Evolutionary conservation across 2,329 filamentous ascomycete genomes (phyloP).

Genomic region (Aspergillus ibericus): DNA sequence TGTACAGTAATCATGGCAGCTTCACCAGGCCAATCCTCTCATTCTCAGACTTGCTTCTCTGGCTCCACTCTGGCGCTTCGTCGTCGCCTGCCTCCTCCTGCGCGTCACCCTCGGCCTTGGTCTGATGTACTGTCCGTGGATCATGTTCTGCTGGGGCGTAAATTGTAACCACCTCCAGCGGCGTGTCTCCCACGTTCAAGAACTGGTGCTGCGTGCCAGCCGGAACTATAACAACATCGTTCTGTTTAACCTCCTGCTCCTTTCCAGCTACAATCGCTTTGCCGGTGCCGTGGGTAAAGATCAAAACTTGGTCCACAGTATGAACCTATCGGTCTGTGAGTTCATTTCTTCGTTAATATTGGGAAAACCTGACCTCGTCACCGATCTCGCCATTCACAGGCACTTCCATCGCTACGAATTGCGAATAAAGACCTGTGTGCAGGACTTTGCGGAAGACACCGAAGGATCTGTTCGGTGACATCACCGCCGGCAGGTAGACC

Average conservation of each 20-base stretch:
- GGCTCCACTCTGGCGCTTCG: constrained; percentile 61
- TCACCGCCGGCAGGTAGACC: constrained; percentile 60
- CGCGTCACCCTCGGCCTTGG: constrained; percentile 63
- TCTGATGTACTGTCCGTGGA: constrained; percentile 60
- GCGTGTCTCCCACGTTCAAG: constrained; percentile 60
- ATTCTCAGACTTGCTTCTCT: constrained; percentile 58
- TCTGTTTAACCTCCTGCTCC: constrained; percentile 57
- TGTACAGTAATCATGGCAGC: constrained; percentile 1
- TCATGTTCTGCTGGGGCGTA: constrained; percentile 65
- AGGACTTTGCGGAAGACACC: constrained; percentile 63
- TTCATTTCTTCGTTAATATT: no score
- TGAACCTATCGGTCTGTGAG: constrained; percentile 40
- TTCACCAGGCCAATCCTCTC: constrained; percentile 58
- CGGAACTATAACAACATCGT: constrained; percentile 62
- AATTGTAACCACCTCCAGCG: constrained; percentile 62
- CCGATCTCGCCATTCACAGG: constrained; percentile 65
- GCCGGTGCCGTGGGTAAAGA: constrained; percentile 61
- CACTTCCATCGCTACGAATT: constrained; percentile 65
- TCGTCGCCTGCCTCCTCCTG: constrained; percentile 63
- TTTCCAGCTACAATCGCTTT: constrained; percentile 60
- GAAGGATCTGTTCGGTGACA: constrained; percentile 58
- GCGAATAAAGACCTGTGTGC: constrained; percentile 63
- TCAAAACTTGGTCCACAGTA: constrained; percentile 64
- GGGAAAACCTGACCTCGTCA: constrained; percentile 53
- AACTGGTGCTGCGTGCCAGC: constrained; percentile 68